Evolutionary conservation across 2,329 filamentous ascomycete species (phyloP), one percentile per base, ranked within the genome.

Genomic region (Clathrospora elynae): DNA sequence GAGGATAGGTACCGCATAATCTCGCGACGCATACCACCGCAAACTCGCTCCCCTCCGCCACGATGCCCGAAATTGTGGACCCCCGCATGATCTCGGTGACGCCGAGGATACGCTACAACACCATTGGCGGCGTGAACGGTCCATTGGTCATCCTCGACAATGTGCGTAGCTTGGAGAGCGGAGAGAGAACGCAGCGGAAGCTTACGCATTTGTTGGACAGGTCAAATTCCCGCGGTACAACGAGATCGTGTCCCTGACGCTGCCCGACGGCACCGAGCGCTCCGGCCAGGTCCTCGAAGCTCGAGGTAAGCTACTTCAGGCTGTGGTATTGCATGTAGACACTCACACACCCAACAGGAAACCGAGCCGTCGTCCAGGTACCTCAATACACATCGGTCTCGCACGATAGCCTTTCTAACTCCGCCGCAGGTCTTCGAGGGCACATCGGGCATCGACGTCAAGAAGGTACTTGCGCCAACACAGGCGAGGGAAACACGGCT

Each of bases 191-290:
- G 13, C 11, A 26, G 19, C 25, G 40, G 39, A 50, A 55, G 60
- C 62, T 66, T 42, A 67, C 45, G 35, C 28, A 35, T 31, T 41
- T 28, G 45, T 33, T 35, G 48, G 31, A 63, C 68, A 95, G 88
- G 90, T 99, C 79, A 99, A 99, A 86, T 95, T 90, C 73, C 93
- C 93, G 53, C 82, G 85, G 71, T 99, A 88, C 81, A 97, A 96
- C 75, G 93, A 99, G 77, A 99, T 99, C 71, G 93, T 99, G 58
- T 90, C 87, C 52, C 76, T 99, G 73, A 97, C 92, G 24, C 84
- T 99, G 53, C 90, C 93, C 57, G 93, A 99, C 86, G 93, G 93
- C 72, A 87, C 90, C 34, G 85, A 92, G 75, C 83, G 93, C 67
- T 91, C 90, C 69, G 93, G 95, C 57, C 93, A 97, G 75, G 93